Conservation (phyloP, 2,329 filamentous ascomycete species). For the Botrytis fabae region DNA sequence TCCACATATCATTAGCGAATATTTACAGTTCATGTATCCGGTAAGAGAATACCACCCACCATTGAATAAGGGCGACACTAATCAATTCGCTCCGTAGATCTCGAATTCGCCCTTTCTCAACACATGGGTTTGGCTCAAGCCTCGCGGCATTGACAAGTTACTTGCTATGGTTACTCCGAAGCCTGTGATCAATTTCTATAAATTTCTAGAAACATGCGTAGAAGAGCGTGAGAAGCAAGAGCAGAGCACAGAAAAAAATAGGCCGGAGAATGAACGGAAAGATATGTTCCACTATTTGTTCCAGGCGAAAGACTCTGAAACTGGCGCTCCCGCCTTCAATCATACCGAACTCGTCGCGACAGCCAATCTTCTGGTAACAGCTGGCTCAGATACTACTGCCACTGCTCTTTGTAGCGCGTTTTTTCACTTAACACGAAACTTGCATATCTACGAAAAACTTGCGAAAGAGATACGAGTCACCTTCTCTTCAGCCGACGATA, state of each 20-base stretch:
- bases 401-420: neutral
- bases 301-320: conserved; percentile 88
- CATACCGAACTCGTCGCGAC: neutral
- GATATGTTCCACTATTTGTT: conserved; percentile 55
- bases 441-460: neutral
- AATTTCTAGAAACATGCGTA: neutral
- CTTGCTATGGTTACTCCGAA: neutral
- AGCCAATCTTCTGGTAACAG: conserved; percentile 1
- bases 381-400: neutral
- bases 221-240: neutral
- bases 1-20: neutral
- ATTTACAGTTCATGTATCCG: neutral
- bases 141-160: neutral
- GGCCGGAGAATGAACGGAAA: neutral
- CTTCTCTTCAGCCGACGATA: neutral
- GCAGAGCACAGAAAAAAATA: neutral
- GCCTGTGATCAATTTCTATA: neutral
- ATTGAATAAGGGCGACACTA: neutral
- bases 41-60: neutral
- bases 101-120: neutral
- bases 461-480: conserved; percentile 42
- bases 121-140: neutral
- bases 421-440: neutral
- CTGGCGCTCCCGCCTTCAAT: conserved; percentile 69
- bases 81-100: neutral